Evolutionary conservation across 164 flowering plant genomes (phyloP).

Genomic region (Kingdonia uniflora): DNA sequence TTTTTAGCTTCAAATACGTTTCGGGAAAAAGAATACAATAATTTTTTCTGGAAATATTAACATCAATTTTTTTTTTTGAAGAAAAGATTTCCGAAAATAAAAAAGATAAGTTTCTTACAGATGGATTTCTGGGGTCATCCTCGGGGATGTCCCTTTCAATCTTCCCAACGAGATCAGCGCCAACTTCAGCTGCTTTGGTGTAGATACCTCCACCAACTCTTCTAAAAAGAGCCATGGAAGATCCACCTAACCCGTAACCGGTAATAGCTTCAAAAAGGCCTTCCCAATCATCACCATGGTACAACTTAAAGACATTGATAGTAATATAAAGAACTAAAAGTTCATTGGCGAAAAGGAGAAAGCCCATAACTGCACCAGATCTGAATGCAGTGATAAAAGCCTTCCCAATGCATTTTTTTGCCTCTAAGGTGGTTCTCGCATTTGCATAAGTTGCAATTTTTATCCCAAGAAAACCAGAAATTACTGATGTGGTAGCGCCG

Average conservation of each 20-base stretch:
- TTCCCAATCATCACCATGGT: constrained; percentile 82
- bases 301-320: constrained; percentile 58
- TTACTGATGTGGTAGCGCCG: constrained; percentile 62
- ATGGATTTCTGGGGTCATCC: constrained; percentile 87
- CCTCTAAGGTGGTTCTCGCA: constrained; percentile 79
- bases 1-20: too few species aligned
- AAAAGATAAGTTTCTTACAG: constrained; percentile 30
- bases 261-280: constrained; percentile 84
- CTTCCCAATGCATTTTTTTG: constrained; percentile 79
- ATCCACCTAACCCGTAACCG: constrained; percentile 86
- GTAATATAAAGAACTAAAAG: constrained; percentile 62
- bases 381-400: constrained; percentile 75
- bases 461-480: constrained; percentile 84
- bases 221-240: constrained; percentile 86
- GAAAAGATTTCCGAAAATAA: not conserved
- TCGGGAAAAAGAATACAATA: too few species aligned
- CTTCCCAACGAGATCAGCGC: constrained; percentile 93
- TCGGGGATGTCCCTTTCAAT: constrained; percentile 84
- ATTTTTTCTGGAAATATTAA: too few species aligned
- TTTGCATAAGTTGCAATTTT: constrained; percentile 85
- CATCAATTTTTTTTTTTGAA: too few species aligned
- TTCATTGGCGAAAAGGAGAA: constrained; percentile 80
- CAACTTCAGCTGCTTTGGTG: constrained; percentile 88
- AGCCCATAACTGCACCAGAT: constrained; percentile 88
- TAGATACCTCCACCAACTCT: constrained; percentile 85